Conservation (phyloP, 306 rosid genomes). For the Comarum palustre region DNA sequence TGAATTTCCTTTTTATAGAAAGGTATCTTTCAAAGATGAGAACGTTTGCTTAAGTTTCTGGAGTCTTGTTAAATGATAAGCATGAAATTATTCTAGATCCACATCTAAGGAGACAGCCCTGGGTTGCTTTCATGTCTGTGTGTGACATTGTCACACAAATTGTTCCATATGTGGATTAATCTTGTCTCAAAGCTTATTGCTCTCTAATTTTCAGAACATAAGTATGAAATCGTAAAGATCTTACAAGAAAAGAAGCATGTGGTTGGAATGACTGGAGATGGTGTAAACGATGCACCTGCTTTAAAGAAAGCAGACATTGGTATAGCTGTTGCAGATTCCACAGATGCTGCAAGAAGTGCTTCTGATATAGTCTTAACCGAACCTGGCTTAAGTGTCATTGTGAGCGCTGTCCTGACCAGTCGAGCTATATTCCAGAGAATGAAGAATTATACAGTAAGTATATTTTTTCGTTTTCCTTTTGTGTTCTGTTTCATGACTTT, state of each 20-base stretch:
- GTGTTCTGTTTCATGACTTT: neutral
- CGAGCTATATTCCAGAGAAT: constrained; percentile 87
- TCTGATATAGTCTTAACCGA: constrained; percentile 85
- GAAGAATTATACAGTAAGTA: constrained; percentile 75
- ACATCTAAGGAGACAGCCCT: neutral
- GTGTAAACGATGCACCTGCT: constrained; percentile 91
- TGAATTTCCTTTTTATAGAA: neutral
- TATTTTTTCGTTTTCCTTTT: neutral
- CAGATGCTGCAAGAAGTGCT: constrained; percentile 87
- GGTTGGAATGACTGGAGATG: constrained; percentile 93
- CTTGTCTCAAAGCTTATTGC: constrained; percentile 17
- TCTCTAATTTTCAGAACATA: constrained; percentile 59
- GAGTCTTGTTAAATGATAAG: neutral
- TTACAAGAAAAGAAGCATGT: constrained; percentile 80
- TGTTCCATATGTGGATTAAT: neutral
- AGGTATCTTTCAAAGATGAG: neutral
- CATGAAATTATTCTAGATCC: neutral
- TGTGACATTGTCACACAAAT: neutral
- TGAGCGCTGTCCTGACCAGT: constrained; percentile 79
- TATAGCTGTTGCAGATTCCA: constrained; percentile 84
- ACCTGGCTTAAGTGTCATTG: constrained; percentile 79
- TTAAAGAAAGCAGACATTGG: constrained; percentile 91
- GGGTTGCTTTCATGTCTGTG: neutral
- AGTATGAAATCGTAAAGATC: constrained; percentile 74
- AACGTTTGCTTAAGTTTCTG: neutral